phyloP scores from a whole-genome alignment of 345 rosid species.

The Eucalyptus viminalis region DNA sequence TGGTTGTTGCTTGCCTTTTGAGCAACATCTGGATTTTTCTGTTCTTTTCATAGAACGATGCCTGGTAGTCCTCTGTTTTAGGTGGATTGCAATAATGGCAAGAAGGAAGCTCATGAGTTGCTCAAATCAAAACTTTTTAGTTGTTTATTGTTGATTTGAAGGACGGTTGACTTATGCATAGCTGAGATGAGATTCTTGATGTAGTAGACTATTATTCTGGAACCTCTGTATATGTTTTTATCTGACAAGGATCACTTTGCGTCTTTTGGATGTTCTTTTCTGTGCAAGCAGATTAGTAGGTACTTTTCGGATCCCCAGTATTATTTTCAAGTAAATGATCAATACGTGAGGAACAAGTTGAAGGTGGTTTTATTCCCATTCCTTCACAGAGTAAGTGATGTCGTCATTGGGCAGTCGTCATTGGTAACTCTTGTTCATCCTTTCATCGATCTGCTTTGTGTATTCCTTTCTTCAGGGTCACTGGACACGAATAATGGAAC shows the following conservation, averaged over 20 bases:
- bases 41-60: neutral
- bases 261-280: neutral
- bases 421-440: neutral
- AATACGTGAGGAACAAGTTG: slow-evolving; percentile 92
- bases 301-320: slow-evolving; percentile 93
- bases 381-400: slow-evolving; percentile 66
- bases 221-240: neutral
- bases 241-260: neutral
- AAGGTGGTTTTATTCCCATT: slow-evolving; percentile 86
- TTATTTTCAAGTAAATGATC: slow-evolving; percentile 95
- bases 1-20: neutral
- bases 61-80: neutral
- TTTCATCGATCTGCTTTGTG: neutral
- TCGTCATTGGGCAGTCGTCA: neutral
- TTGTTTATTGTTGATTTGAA: neutral
- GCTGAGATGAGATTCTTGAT: neutral
- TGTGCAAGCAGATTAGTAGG: slow-evolving; percentile 56
- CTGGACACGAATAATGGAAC: slow-evolving; percentile 64
- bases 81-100: neutral
- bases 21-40: neutral
- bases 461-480: slow-evolving; percentile 28
- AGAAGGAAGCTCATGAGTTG: neutral
- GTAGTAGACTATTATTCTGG: neutral
- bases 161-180: neutral
- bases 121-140: neutral